Base-by-base conservation (phyloP, 805 yeast genomes). In the Yamadazyma scolyti region DNA sequence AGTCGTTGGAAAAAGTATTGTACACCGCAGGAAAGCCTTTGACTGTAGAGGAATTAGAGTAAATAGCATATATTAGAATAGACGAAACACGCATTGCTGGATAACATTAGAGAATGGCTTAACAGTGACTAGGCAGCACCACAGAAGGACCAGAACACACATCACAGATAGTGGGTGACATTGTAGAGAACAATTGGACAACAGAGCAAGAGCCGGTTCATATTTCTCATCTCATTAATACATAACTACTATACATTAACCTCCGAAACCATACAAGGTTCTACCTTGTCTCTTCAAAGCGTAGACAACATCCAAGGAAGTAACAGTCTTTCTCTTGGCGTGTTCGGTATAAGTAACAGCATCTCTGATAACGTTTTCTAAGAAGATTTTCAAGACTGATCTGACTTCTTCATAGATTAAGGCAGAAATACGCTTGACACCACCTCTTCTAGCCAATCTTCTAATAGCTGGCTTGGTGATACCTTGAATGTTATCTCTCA, bases 401-500 rank as follows among this genome's bases (percentile, higher is more conserved):
- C 98, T 88, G 61, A 93, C 96, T 76, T 90, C 97, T 74, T 90
- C 98, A 77, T 90, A 90, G 68, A 90, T 90, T 65, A 89, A 76
- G 68, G 96, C 97, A 45, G 97, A 90, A 60, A 90, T 90, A 85
- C 98, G 96, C 83, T 90, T 90, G 64, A 90, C 98, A 89, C 98
- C 98, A 76, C 98, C 98, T 86, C 98, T 88, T 82, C 98, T 90
- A 32, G 98, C 98, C 59, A 90, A 83, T 86, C 98, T 90, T 79
- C 98, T 88, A 64, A 90, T 90, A 63, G 98, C 98, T 65, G 98
- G 98, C 81, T 90, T 90, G 45, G 98, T 90, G 66, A 90, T 90
- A 78, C 98, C 98, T 75, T 89, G 97, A 54, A 93, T 90, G 90
- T 90, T 93, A 71, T 93, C 98, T 79, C 97, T 89, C 50, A 89